Evolutionary conservation across 192 early-diverging fungal genomes (phyloP), one percentile per base, ranked within the genome.

Genomic region (Thamnidium elegans): DNA sequence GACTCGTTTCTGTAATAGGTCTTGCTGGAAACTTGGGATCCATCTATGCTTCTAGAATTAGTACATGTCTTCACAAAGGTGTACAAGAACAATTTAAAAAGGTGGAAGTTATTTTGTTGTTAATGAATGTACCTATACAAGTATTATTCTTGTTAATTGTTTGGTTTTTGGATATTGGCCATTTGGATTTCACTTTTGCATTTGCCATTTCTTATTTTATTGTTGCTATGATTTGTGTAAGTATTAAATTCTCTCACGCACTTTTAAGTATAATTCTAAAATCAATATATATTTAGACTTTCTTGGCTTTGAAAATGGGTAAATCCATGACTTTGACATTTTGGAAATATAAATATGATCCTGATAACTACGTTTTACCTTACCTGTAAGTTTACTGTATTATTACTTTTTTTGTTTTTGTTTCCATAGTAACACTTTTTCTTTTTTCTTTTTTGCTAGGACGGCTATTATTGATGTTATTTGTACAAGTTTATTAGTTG

Each of bases 1-100:
- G 4, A 26, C 26, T 26, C 26, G 26, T 26, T 26, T 26, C 3
- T 26, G 26, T 26, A 63, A 26, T 34, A 72, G 75, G 77, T 14
- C 31, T 92, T 11, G 78, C 83, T 21, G 91, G 91, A 30, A 93
- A 93, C 61, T 76, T 93, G n/a, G 88, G 85, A 21, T 89, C 91
- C 5, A 88, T 92, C 14, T 91, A 88, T 56, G 87, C 87, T 0
- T 88, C 87, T 31, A 78, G 91, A 8, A 84, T 92, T 31, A 89
- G 87, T 7, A 91, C 91, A 7, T 80, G 84, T 17, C 71, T 92
- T 26, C 91, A 92, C 52, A 68, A 74, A 7, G 79, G 73, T 30
- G 63, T 61, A 21, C 69, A 69, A 48, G 77, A 82, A 50, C 62
- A 78, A 65, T 78, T 79, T 68, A 8, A 73, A 10, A 71, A 67